phyloP scores from a whole-genome alignment of 768 basidiomycete species.

The Galerina marginata region DNA sequence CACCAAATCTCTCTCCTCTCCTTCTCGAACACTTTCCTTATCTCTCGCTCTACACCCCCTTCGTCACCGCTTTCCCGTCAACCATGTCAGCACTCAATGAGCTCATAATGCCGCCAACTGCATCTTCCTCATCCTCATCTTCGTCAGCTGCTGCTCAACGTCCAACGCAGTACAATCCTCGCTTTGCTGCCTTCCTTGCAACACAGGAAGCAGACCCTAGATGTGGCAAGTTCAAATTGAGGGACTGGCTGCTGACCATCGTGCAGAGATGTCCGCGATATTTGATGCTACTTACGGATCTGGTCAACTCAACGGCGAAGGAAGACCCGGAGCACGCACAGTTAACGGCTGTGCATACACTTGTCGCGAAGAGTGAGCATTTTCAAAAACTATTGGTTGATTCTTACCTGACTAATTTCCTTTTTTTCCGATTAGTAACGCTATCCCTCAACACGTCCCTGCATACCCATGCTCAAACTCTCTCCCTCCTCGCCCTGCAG shows the following conservation, averaged over 20 bases:
- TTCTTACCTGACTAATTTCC: not conserved
- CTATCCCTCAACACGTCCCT: constrained; percentile 79
- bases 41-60: constrained; percentile 85
- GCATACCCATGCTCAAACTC: constrained; percentile 76
- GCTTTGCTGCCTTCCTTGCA: constrained; percentile 68
- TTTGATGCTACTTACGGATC: constrained; percentile 81
- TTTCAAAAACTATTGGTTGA: not conserved
- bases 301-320: constrained; percentile 67
- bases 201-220: constrained; percentile 70
- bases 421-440: constrained; percentile 57
- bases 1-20: constrained; percentile 42
- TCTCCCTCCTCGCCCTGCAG: constrained; percentile 79
- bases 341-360: constrained; percentile 60
- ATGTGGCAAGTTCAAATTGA: constrained; percentile 76
- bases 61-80: constrained; percentile 78
- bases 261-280: constrained; percentile 91
- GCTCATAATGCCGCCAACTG: constrained; percentile 51
- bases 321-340: constrained; percentile 72
- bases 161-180: constrained; percentile 48
- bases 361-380: constrained; percentile 75
- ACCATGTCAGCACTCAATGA: constrained; percentile 63
- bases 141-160: constrained; percentile 21
- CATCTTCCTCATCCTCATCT: too few species aligned
- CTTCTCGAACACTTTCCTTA: constrained; percentile 88
- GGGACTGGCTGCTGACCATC: constrained; percentile 86